Conservation (phyloP, 2,329 filamentous ascomycete species). For the Ilyonectria sp. region DNA sequence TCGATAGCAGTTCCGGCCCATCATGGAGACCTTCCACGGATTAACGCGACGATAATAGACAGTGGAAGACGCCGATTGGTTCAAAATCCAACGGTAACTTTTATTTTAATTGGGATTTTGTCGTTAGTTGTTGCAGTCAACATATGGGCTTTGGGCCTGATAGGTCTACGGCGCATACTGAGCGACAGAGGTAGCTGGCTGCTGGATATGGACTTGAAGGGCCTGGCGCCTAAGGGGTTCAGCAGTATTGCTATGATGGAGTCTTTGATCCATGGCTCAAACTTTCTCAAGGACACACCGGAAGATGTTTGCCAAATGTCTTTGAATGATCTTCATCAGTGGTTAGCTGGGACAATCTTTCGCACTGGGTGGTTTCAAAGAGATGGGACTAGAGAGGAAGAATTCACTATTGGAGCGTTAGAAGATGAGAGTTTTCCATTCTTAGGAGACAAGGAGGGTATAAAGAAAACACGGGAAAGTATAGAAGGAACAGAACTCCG, state of each 20-base stretch:
- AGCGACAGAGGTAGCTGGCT: not conserved
- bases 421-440: not conserved
- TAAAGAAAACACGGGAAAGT: not conserved
- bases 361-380: not conserved
- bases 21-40: not conserved
- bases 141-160: not conserved
- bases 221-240: not conserved
- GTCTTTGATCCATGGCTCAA: not conserved
- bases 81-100: not conserved
- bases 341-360: not conserved
- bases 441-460: not conserved
- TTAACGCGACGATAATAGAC: not conserved
- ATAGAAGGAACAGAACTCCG: not conserved
- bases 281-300: not conserved
- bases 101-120: not conserved
- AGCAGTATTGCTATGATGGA: slow-evolving; percentile 8
- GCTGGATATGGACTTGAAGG: slow-evolving; percentile 4
- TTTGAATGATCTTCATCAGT: not conserved
- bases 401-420: not conserved
- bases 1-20: not conserved
- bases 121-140: not conserved
- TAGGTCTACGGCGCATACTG: not conserved
- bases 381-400: not conserved
- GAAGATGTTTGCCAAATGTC: not conserved
- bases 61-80: not conserved